Evolutionary conservation across 176 grass and related monocot genomes (phyloP).

Genomic region (barley (Hordeum vulgare)): DNA sequence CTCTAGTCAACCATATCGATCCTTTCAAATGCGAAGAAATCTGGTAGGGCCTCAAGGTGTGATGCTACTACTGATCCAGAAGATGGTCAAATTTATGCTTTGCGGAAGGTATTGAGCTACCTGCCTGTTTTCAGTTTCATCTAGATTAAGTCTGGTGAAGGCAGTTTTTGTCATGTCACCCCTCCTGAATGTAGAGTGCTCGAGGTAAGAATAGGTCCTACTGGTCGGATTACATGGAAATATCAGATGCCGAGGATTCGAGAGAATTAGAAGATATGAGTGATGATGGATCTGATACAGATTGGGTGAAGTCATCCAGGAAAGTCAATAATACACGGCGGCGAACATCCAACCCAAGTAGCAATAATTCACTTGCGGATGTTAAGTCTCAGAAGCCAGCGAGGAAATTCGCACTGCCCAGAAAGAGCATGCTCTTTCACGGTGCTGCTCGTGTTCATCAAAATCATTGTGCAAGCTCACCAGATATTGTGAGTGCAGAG

Average conservation of each 20-base stretch:
- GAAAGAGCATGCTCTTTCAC: slow-evolving; percentile 6
- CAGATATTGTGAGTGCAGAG: slow-evolving; percentile 72
- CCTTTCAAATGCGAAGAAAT: slow-evolving; percentile 34
- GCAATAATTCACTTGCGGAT: neutral
- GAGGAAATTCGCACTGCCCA: slow-evolving; percentile 19
- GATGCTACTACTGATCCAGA: slow-evolving; percentile 2
- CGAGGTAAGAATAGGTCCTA: slow-evolving; percentile 25
- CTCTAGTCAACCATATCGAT: too few species aligned
- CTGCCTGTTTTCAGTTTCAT: neutral
- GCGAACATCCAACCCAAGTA: slow-evolving; percentile 16
- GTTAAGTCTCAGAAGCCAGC: slow-evolving; percentile 22
- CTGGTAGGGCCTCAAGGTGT: slow-evolving; percentile 16
- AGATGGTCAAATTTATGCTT: slow-evolving; percentile 11
- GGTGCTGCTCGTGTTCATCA: slow-evolving; percentile 63
- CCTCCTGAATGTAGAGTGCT: slow-evolving; percentile 24
- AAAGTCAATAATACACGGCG: slow-evolving; percentile 31
- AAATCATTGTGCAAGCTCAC: slow-evolving; percentile 64
- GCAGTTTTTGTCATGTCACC: slow-evolving; percentile 9
- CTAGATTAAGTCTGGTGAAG: neutral
- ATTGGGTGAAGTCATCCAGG: slow-evolving; percentile 39
- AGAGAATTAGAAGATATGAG: slow-evolving; percentile 37
- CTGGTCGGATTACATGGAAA: slow-evolving; percentile 81
- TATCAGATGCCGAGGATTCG: slow-evolving; percentile 67
- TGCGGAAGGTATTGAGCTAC: slow-evolving; percentile 37
- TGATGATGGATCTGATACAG: slow-evolving; percentile 44